Base-by-base conservation (phyloP, 441 rosid genomes). In the Euphorbia celastroides region DNA sequence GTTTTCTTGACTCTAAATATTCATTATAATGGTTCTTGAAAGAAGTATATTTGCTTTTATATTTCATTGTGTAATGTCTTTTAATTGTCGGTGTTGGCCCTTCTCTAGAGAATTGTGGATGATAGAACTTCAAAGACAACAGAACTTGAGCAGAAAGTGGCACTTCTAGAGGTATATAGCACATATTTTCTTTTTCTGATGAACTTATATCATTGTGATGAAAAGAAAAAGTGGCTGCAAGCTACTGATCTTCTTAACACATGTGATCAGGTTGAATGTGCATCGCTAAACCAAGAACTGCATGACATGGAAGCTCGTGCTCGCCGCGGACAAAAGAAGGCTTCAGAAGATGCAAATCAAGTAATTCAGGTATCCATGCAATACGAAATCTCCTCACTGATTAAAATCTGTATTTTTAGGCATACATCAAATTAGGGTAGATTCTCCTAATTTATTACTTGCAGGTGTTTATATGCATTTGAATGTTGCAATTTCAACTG, bases 81-180 rank as follows among this genome's bases (percentile, higher is more conserved):
- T 67, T 57, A 57, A 51, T 51, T 60, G 38, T 70, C 62, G 59
- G 26, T 64, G 58, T 70, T 62, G 71, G 54, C 64, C 57, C 44
- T 66, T 20, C 22, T 75, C 65, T 74, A 95, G 99, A 88, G 99
- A 78, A 77, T 83, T 75, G 92, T 88, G 60, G 98, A 95, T 71
- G 99, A 95, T 80, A 84, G 99, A 81, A 86, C 88, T 62, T 68
- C 96, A 4, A 95, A 86, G 76, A 92, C 83, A 58, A 80, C 87
- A 34, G 99, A 95, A 71, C 90, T 92, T 65, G 99, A 95, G 84
- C 97, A 84, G 79, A 92, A 92, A 80, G 79, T 88, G 76, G 98
- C 97, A 63, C 77, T 87, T 74, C 91, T 88, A 65, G 99, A 92
- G 99, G 99, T 95, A 79, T 57, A 17, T 65, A 38, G 38, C 48